Evolutionary conservation across 768 basidiomycete species (phyloP), one percentile per base, ranked within the genome.

Genomic region (Tephrocybe sp.): DNA sequence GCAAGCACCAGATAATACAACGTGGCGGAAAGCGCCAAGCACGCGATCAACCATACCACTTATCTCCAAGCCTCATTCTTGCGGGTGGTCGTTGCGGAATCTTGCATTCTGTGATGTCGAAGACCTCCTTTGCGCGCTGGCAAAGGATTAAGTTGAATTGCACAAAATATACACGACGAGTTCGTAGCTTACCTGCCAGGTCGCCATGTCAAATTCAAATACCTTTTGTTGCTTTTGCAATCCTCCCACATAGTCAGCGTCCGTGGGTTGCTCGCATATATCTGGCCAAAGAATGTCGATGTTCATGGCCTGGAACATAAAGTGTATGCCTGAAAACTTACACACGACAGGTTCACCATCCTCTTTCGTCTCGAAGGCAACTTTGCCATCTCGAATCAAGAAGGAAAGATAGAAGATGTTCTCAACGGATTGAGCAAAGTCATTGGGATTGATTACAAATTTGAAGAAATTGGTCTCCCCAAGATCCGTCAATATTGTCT

Each of bases 321-420:
- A 7, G 26, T 26, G 26, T n/a, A 34, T 14, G 5, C 1, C 16
- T 7, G 22, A 33, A n/a, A 7, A 52, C 85, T 56, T 62, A 92
- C 92, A 86, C 41, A 95, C 82, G 16, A 84, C 64, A 6, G 91
- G 87, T 59, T 90, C 84, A 0, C 85, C 87, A 0, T 87, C 74
- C 7, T 81, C 73, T 26, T 26, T 26, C 5, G 79, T 77, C 56
- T 92, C 87, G 23, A 91, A 73, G 10, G 86, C 85, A 52, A 85
- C 90, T 61, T 82, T 80, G 2, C 88, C 92, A 56, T 95, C 90
- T 26, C 89, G 80, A 40, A 97, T 89, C 54, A 97, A 76, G 71
- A 99, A 98, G 0, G 92, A 92, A 2, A 96, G 76, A 62, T 97
- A 94, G 66, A 99, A 98, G 19, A 96, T 74, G 65, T 99, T 99